Base-by-base conservation (phyloP, 2,329 filamentous ascomycete species). In the Pseudocercospora pini-densiflorae region DNA sequence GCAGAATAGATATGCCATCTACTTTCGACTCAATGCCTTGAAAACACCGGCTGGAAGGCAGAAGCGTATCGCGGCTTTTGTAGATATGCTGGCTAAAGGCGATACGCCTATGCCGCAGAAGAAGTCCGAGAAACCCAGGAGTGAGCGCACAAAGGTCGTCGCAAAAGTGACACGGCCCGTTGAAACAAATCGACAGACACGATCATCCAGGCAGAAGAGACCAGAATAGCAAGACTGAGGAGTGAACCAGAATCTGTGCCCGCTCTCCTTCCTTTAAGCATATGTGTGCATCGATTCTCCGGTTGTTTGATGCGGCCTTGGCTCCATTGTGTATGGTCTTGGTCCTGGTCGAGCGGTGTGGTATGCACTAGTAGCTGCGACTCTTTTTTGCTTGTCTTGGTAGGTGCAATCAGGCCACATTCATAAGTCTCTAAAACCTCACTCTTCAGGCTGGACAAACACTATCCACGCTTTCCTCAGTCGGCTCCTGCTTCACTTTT, bases 1-100 rank as follows among this genome's bases (percentile, higher is more conserved):
- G 71, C 77, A 79, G 4, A 80, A 84, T 63, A 76, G 82, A 5
- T 88, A 83, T 72, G 55, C 79, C 0, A 81, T 86, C 14, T 69
- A 87, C 3, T 79, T 78, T 71, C 77, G 82, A 16, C 70, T 87
- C 14, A 76, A 82, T 68, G 85, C 80, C 6, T 78, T 80, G 3
- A 75, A 77, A 29, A 74, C 74, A 1, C 64, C 71, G 55, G 69
- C 68, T 36, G 70, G 72, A 14, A 69, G 78, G 47, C 68, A 55
- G 21, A 76, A 43, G 81, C 80, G 79, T 63, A 83, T 86, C 24
- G 75, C 73, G 27, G 75, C 81, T 4, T 72, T 65, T 59, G 71
- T 74, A 12, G 67, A 66, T 47, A 69, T 65, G 60, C 61, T 74
- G 27, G 67, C 58, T 12, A 57, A 57, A 12, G 70, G 71, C 2